Base-by-base conservation (phyloP, 2,329 filamentous ascomycete genomes). In the Fusarium camptoceras region DNA sequence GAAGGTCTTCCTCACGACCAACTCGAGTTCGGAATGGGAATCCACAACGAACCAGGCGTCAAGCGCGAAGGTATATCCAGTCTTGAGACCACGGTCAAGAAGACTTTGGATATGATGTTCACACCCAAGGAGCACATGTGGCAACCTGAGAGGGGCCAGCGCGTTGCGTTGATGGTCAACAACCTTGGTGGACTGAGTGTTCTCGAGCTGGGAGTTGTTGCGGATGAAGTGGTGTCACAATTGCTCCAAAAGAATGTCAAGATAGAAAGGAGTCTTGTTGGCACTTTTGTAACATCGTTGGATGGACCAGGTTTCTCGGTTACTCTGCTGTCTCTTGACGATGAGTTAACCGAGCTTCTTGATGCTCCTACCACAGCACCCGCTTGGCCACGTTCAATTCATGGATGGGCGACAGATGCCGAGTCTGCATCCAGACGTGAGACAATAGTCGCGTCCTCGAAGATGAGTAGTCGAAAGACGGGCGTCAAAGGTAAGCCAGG, bases 41-140 rank as follows among this genome's bases (percentile, higher is more conserved):
- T 88, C 16, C 89, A 92, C 76, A 91, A 91, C 73, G 89, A 92
- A 76, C 89, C 89, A 0, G 89, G 86, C 34, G 18, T 37, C 3
- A n/a, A 37, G 34, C 34, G 34, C 18, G 34, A 37, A 12, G 10
- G 12, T 18, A 37, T 37, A 9, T 37, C 34, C 18, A 37, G 18
- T 7, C 18, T 37, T 4, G 34, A 37, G 18, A 37, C 2, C 10
- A 37, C 34, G 6, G 34, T 37, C 34, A 37, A 37, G 18, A 37
- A 37, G 5, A 37, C 34, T n/a, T 37, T 37, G 34, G 34, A 37
- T 37, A 37, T 37, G 34, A n/a, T 37, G 10, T 37, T 37, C 18
- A 37, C 10, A 18, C 18, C 34, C 1, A 37, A 37, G 34, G 18
- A 37, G 34, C 34, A 37, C 10, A 37, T 37, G 34, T 37, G 34